These are phyloP conservation scores for Pseudocercospora fijiensis DNA, from an alignment of 2,329 filamentous ascomycete species.

Conservation along the genomic window DNA sequence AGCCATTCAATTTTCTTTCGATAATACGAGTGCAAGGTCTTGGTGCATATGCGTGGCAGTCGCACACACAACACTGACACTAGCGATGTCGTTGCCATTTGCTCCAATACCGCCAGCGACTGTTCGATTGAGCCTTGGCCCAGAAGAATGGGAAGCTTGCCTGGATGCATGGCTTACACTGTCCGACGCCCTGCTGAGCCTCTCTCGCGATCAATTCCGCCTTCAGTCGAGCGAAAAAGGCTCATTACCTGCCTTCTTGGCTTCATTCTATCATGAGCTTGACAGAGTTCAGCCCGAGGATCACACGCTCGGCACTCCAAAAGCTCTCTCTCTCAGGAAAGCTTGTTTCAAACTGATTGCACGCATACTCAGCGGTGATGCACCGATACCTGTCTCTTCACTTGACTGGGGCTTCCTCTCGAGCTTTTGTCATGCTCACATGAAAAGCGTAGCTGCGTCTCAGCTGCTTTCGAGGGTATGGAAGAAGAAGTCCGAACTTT, in stretches of 20 bases:
- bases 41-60: neutral
- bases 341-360: constrained; percentile 61
- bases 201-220: constrained; percentile 56
- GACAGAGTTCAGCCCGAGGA: constrained; percentile 30
- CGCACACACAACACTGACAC: neutral
- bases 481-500: constrained; percentile 48
- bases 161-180: constrained; percentile 74
- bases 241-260: constrained; percentile 63
- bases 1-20: neutral
- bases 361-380: constrained; percentile 30
- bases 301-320: constrained; percentile 33
- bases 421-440: constrained; percentile 66
- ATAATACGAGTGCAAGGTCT: neutral
- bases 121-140: constrained; percentile 65
- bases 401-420: constrained; percentile 67
- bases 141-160: constrained; percentile 74
- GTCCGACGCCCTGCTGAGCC: constrained; percentile 62
- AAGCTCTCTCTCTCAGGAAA: constrained; percentile 57
- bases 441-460: constrained; percentile 59
- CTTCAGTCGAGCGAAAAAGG: constrained; percentile 54
- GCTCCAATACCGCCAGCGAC: constrained; percentile 60
- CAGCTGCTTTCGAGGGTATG: constrained; percentile 53
- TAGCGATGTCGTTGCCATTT: neutral
- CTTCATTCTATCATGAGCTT: constrained; percentile 63
- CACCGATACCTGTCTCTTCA: constrained; percentile 44